Evolutionary conservation across 352 stramenopile genomes (phyloP).

Genomic region (Pythium phragmiticola): DNA sequence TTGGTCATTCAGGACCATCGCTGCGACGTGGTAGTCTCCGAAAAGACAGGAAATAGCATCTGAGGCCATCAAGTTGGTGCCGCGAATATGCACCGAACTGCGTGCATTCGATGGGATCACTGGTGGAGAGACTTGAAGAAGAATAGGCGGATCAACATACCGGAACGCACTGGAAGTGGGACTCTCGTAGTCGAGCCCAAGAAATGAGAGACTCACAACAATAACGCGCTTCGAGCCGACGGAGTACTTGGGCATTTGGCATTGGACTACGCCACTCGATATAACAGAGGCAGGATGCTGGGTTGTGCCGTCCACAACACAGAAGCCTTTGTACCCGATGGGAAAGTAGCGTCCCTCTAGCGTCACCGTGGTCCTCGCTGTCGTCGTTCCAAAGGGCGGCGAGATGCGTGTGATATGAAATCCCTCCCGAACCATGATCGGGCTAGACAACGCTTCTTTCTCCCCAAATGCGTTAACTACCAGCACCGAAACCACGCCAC

Average conservation of each 20-base stretch:
- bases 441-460: not conserved
- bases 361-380: constrained; percentile 3
- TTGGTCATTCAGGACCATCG: constrained; percentile 6
- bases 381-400: constrained; percentile 3
- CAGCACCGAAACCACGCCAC: constrained; percentile 1
- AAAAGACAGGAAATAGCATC: constrained; percentile 4
- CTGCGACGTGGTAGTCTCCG: constrained; percentile 6
- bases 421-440: not conserved
- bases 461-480: not conserved
- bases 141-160: constrained; percentile 18
- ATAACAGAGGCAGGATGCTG: not conserved
- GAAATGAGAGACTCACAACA: constrained; percentile 3
- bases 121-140: constrained; percentile 3
- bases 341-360: constrained; percentile 7
- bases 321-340: constrained; percentile 2
- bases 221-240: not conserved
- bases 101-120: not conserved
- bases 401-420: constrained; percentile 5
- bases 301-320: not conserved
- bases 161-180: constrained; percentile 1
- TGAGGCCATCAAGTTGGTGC: constrained; percentile 14
- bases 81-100: constrained; percentile 3
- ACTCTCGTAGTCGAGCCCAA: not conserved
- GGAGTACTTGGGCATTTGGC: constrained; percentile 11
- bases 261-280: constrained; percentile 1